Evolutionary conservation across 371 early-diverging fungal species (phyloP).

Genomic region (Dichotomocladium elegans): DNA sequence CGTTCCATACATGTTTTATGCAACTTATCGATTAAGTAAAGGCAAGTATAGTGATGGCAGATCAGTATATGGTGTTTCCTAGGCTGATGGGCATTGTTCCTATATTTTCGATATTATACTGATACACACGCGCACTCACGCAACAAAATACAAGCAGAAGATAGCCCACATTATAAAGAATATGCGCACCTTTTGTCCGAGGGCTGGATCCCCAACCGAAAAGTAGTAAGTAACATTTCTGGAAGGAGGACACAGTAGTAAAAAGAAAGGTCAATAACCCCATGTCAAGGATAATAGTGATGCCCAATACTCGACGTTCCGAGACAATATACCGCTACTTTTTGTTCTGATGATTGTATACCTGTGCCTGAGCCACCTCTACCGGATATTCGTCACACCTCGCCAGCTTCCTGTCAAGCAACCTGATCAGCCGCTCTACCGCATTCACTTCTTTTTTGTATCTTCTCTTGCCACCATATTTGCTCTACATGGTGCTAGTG

Average conservation of each 20-base stretch:
- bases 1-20: constrained; percentile 66
- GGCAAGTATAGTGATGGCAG: constrained; percentile 23
- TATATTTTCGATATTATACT: too few relatives aligned
- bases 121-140: too few relatives aligned
- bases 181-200: constrained; percentile 52
- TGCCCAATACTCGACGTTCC: constrained; percentile 76
- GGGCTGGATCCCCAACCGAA: constrained; percentile 65
- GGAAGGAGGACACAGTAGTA: not conserved
- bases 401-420: constrained; percentile 14
- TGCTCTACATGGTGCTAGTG: constrained; percentile 50
- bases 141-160: too few relatives aligned
- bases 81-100: not conserved
- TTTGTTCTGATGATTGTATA: constrained; percentile 47
- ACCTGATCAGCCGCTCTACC: constrained; percentile 26
- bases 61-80: not conserved
- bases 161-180: constrained; percentile 52
- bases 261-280: not conserved
- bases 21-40: constrained; percentile 57
- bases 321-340: constrained; percentile 69
- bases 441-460: constrained; percentile 47
- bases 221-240: constrained; percentile 31
- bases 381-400: constrained; percentile 13
- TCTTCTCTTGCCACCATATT: constrained; percentile 63
- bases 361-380: constrained; percentile 44
- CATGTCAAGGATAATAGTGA: constrained; percentile 77